phyloP scores from a whole-genome alignment of 108 stramenopile genomes.

The Fragilaria radians region DNA sequence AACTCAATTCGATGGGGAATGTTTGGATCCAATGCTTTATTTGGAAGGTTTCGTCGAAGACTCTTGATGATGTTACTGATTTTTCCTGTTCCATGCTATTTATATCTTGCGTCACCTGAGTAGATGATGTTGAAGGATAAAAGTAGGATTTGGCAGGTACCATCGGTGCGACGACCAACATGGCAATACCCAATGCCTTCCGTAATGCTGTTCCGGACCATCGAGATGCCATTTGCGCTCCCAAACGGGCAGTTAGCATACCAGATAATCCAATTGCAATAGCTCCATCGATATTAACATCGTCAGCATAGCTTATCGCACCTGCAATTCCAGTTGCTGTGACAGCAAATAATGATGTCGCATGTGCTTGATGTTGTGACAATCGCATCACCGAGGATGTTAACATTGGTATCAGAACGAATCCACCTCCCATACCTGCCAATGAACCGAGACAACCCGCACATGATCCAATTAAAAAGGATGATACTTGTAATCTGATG shows the following conservation, averaged over 20 bases:
- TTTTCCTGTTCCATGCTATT: background rate
- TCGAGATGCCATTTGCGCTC: slow-evolving; percentile 47
- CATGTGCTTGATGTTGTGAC: slow-evolving; percentile 88
- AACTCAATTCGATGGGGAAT: slow-evolving; percentile 30
- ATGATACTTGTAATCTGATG: too few species aligned
- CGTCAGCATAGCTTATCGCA: slow-evolving; percentile 56
- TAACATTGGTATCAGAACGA: slow-evolving; percentile 78
- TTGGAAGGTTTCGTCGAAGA: too few species aligned
- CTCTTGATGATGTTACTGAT: background rate
- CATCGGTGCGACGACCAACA: slow-evolving; percentile 80
- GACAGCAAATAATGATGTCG: slow-evolving; percentile 84
- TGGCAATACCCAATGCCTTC: slow-evolving; percentile 70
- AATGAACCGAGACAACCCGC: slow-evolving; percentile 78
- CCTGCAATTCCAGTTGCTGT: slow-evolving; percentile 85
- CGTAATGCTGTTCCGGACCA: slow-evolving; percentile 42
- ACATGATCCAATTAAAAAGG: slow-evolving; percentile 59
- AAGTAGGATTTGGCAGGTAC: slow-evolving; percentile 70
- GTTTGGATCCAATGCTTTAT: background rate
- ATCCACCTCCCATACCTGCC: slow-evolving; percentile 91
- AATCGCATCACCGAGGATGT: slow-evolving; percentile 49
- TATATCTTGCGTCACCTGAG: background rate
- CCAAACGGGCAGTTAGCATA: slow-evolving; percentile 70
- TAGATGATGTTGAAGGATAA: too few species aligned
- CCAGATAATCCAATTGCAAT: slow-evolving; percentile 62
- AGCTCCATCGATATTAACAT: slow-evolving; percentile 72